These are phyloP conservation scores for Curvularia sp. DNA, from an alignment of 2,329 filamentous ascomycete genomes.

Conservation along the genomic window DNA sequence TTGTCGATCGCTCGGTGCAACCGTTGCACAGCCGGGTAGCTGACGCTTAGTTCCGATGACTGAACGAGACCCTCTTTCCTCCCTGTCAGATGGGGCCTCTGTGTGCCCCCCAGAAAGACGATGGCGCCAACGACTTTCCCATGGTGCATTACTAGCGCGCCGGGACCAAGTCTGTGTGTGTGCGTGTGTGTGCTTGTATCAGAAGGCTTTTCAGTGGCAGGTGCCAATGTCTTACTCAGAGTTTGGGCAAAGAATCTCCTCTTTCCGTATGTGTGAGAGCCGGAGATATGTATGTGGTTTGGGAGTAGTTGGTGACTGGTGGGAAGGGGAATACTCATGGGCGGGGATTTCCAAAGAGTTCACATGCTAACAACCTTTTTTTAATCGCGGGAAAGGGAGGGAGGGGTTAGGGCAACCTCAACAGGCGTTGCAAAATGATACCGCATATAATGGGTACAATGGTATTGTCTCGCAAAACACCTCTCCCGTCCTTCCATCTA, in stretches of 20 bases:
- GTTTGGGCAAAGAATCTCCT: background rate
- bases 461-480: background rate
- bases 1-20: slow-evolving; percentile 23
- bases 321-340: background rate
- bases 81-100: background rate
- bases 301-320: background rate
- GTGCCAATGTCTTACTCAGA: background rate
- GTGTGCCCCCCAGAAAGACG: background rate
- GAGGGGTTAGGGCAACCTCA: background rate
- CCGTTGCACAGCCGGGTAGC: slow-evolving; percentile 26
- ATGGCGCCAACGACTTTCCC: slow-evolving; percentile 8
- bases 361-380: background rate
- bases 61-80: slow-evolving; percentile 3
- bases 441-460: background rate
- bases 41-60: slow-evolving; percentile 23
- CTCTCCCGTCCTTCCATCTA: background rate
- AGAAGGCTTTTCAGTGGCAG: slow-evolving; percentile 20
- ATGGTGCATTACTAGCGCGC: slow-evolving; percentile 12
- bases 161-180: slow-evolving; percentile 4
- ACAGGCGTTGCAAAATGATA: background rate
- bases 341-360: background rate
- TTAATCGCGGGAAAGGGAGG: background rate
- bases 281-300: background rate
- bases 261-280: background rate
- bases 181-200: slow-evolving; percentile 5